Evolutionary conservation across 192 early-diverging fungal species (phyloP).

Genomic region (Coemansia brasiliensis): DNA sequence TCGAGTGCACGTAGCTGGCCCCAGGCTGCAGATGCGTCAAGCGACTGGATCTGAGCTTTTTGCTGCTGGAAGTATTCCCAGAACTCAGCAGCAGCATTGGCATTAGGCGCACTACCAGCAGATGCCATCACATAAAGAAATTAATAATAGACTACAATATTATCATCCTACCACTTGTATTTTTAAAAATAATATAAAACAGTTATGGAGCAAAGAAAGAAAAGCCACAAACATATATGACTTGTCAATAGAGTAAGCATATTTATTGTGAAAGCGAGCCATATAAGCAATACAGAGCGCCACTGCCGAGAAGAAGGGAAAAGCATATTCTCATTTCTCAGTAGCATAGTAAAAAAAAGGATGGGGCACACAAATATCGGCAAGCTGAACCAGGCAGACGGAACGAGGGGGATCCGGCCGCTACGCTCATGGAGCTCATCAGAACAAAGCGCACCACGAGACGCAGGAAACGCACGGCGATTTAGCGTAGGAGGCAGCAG

Average conservation of each 20-base stretch:
- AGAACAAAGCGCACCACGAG: slow-evolving; percentile 23
- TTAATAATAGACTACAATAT: not conserved
- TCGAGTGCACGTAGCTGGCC: slow-evolving; percentile 33
- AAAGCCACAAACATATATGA: not conserved
- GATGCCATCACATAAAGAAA: slow-evolving; percentile 24
- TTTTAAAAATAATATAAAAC: not conserved
- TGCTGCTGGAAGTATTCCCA: slow-evolving; percentile 42
- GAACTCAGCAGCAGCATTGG: slow-evolving; percentile 36
- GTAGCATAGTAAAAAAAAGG: not conserved
- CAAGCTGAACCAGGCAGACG: not conserved
- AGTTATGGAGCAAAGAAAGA: not conserved
- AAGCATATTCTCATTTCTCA: not conserved
- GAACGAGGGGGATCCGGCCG: slow-evolving; percentile 12
- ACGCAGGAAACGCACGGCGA: slow-evolving; percentile 16
- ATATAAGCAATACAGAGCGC: too few species aligned
- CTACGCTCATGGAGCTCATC: slow-evolving; percentile 55
- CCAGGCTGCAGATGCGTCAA: not conserved
- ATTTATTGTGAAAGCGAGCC: too few species aligned
- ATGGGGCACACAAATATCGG: not conserved
- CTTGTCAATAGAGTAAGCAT: too few species aligned
- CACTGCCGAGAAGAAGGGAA: too few species aligned
- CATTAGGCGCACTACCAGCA: slow-evolving; percentile 38
- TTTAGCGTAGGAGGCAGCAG: slow-evolving; percentile 43
- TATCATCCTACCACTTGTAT: too few species aligned
- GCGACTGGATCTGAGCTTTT: slow-evolving; percentile 16